phyloP scores from a whole-genome alignment of 169 alveolate genomes.

The Plasmodium blacklocki region DNA sequence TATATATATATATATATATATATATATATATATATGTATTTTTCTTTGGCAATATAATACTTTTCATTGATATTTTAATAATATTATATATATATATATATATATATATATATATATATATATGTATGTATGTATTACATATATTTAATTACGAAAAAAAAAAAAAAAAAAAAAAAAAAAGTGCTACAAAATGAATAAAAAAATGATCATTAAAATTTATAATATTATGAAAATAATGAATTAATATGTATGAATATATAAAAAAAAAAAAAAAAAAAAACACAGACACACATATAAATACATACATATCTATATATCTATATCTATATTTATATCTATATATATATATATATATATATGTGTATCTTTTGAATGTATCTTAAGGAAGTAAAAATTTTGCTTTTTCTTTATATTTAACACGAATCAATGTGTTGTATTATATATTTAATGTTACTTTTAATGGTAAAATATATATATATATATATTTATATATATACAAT shows the following conservation, averaged over 20 bases:
- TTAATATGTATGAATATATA: not conserved
- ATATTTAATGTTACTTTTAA: too few relatives aligned
- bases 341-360: not conserved
- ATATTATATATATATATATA: not conserved
- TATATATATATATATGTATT: not conserved
- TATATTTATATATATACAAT: too few relatives aligned
- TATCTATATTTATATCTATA: not conserved
- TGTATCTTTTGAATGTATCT: not conserved
- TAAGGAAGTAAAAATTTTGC: not conserved
- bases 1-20: too few relatives aligned
- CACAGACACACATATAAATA: too few relatives aligned
- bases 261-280: constrained; percentile 4
- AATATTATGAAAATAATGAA: constrained; percentile 4
- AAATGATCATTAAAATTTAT: not conserved
- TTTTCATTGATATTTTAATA: constrained; percentile 14
- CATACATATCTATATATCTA: not conserved
- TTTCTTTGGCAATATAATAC: not conserved
- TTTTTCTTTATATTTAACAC: too few relatives aligned
- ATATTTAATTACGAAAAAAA: constrained; percentile 48
- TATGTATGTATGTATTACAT: constrained; percentile 5
- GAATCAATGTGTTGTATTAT: too few relatives aligned
- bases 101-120: not conserved
- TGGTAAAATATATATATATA: too few relatives aligned
- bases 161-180: constrained; percentile 12
- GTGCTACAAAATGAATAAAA: not conserved